A percentile compares a stretch with the other conserved stretches of the same genome.
phyloP scores from a whole-genome alignment of 345 rosid genomes.

The Melaleuca alternifolia region DNA sequence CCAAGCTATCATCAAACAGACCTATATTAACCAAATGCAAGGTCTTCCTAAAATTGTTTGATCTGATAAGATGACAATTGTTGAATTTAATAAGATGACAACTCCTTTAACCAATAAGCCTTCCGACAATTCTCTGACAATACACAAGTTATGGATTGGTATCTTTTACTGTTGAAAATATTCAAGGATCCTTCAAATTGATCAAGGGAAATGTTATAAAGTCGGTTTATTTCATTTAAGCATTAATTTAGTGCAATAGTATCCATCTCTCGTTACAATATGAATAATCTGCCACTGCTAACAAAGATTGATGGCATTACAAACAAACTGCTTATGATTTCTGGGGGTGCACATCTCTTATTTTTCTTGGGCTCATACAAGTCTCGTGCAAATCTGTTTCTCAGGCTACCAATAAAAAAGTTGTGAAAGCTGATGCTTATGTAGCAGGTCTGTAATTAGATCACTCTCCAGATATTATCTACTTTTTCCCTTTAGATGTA shows the following conservation, averaged over 20 bases:
- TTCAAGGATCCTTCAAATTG: background rate
- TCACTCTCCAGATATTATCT: background rate
- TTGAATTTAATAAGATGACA: background rate
- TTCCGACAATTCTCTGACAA: background rate
- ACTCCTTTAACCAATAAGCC: background rate
- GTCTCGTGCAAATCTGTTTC: conserved; percentile 2
- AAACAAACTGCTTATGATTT: background rate
- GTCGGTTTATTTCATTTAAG: background rate
- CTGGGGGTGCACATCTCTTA: background rate
- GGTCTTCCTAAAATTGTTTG: background rate
- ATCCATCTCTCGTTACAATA: background rate
- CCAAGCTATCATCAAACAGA: background rate
- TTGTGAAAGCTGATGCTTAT: conserved; percentile 88
- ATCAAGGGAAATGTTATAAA: background rate
- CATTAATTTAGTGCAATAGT: background rate
- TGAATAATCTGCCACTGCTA: background rate
- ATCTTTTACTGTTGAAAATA: background rate
- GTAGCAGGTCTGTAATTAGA: conserved; percentile 49
- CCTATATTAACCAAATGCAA: background rate
- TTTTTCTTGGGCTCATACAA: background rate
- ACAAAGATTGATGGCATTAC: background rate
- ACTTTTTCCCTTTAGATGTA: background rate
- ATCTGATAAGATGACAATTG: background rate
- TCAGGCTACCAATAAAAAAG: conserved; percentile 80
- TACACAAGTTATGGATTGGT: background rate